These are phyloP conservation scores for Barnettozyma pratensis DNA, from an alignment of 805 yeast genomes.

Conservation along the genomic window DNA sequence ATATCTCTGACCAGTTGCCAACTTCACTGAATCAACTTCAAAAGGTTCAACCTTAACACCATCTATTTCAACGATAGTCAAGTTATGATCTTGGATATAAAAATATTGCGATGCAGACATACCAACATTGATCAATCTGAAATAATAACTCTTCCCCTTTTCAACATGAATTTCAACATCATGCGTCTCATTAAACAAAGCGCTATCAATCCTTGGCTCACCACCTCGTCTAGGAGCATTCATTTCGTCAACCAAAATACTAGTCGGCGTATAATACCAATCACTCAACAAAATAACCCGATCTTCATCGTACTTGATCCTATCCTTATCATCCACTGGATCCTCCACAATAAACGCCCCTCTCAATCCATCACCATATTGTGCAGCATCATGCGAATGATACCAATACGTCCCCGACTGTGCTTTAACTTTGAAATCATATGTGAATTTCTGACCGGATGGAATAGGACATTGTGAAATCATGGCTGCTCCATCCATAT, in stretches of 20 bases:
- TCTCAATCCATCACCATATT: slow-evolving; percentile 92
- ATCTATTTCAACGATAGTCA: slow-evolving; percentile 55
- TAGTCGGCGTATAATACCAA: slow-evolving; percentile 41
- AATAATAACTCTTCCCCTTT: slow-evolving; percentile 39
- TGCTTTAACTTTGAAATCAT: slow-evolving; percentile 78
- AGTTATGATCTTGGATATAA: slow-evolving; percentile 46
- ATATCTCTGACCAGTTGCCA: slow-evolving; percentile 76
- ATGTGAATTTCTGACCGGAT: slow-evolving; percentile 67
- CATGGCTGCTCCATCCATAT: slow-evolving; percentile 90
- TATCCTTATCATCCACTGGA: slow-evolving; percentile 37
- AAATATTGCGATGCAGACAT: slow-evolving; percentile 53
- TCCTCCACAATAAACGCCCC: slow-evolving; percentile 69
- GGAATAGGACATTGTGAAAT: slow-evolving; percentile 89
- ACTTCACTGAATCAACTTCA: slow-evolving; percentile 40
- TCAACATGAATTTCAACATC: slow-evolving; percentile 40
- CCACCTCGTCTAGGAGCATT: slow-evolving; percentile 40
- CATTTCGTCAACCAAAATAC: slow-evolving; percentile 32
- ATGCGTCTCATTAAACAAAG: slow-evolving; percentile 42
- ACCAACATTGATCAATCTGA: slow-evolving; percentile 51
- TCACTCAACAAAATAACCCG: slow-evolving; percentile 38
- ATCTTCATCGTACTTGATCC: slow-evolving; percentile 40
- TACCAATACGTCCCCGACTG: slow-evolving; percentile 96
- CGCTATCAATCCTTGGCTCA: slow-evolving; percentile 44
- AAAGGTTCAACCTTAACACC: slow-evolving; percentile 50
- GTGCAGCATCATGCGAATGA: slow-evolving; percentile 88